These are phyloP conservation scores for Phytophthora cryptogea DNA, from an alignment of 352 stramenopile genomes.

Conservation along the genomic window DNA sequence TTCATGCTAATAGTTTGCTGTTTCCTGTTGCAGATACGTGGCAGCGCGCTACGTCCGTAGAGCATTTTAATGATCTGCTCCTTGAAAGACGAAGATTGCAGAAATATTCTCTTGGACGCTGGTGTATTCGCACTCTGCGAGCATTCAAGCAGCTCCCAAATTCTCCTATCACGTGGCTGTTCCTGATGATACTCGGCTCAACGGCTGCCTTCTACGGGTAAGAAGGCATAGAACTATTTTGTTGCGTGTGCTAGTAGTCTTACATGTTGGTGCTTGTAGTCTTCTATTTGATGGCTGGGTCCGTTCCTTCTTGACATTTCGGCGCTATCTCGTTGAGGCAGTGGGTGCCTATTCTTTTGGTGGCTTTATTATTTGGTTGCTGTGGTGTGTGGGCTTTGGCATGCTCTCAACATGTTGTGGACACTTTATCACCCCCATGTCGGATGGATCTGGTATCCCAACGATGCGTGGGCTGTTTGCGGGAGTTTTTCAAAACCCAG, in stretches of 20 bases:
- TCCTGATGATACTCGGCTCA: constrained; percentile 62
- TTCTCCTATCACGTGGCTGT: constrained; percentile 83
- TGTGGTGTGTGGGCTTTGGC: constrained; percentile 61
- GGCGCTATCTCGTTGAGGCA: constrained; percentile 53
- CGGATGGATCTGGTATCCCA: constrained; percentile 79
- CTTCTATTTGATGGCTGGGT: constrained; percentile 75
- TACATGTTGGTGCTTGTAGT: constrained; percentile 19
- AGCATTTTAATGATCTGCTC: constrained; percentile 73
- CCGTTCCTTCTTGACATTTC: constrained; percentile 58
- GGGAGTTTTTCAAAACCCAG: constrained; percentile 77
- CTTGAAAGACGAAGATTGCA: constrained; percentile 57
- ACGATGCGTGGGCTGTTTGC: constrained; percentile 84
- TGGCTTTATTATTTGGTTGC: constrained; percentile 69
- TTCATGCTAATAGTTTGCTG: background rate
- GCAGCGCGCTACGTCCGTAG: constrained; percentile 64
- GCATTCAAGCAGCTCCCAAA: constrained; percentile 81
- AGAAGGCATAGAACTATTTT: background rate
- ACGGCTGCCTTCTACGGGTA: constrained; percentile 73
- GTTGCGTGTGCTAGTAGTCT: background rate
- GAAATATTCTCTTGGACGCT: constrained; percentile 58
- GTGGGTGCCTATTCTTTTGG: constrained; percentile 56
- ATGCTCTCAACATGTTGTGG: constrained; percentile 67
- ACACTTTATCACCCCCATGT: constrained; percentile 56
- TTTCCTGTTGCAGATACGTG: constrained; percentile 55
- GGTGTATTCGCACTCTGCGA: constrained; percentile 61